Evolutionary conservation across 768 basidiomycete genomes (phyloP).

Genomic region (Erythrobasidium yunnanense): DNA sequence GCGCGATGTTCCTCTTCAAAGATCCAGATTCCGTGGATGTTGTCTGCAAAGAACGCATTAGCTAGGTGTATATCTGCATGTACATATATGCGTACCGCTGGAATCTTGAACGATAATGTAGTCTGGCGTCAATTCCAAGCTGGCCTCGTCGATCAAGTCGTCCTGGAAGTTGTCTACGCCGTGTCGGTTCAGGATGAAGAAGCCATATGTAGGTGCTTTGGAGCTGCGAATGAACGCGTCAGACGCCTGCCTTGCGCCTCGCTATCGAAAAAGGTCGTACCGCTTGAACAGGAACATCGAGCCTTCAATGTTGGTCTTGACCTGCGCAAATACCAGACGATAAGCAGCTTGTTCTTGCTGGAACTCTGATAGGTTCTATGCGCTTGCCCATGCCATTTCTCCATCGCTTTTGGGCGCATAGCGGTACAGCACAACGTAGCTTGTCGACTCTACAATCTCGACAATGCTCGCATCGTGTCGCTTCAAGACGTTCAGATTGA

Average conservation of each 20-base stretch:
- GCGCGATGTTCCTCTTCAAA: conserved; percentile 34
- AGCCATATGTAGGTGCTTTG: conserved; percentile 31
- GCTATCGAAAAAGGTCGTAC: conserved; percentile 5
- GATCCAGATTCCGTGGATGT: conserved; percentile 37
- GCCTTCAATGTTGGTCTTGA: conserved; percentile 36
- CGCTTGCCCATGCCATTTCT: conserved; percentile 22
- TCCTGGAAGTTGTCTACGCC: conserved; percentile 36
- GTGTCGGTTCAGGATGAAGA: conserved; percentile 36
- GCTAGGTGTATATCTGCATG: background rate
- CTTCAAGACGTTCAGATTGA: conserved; percentile 28
- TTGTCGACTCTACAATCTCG: conserved; percentile 24
- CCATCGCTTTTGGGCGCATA: conserved; percentile 19
- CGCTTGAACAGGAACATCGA: conserved; percentile 36
- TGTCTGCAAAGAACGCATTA: conserved; percentile 22
- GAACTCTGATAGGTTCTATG: background rate
- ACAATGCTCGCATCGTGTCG: conserved; percentile 27
- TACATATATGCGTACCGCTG: conserved; percentile 19
- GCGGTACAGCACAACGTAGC: conserved; percentile 28
- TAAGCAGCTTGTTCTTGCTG: background rate
- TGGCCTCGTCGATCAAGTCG: conserved; percentile 31
- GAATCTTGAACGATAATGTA: conserved; percentile 33
- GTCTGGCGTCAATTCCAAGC: conserved; percentile 31
- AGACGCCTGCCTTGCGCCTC: background rate
- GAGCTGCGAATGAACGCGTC: conserved; percentile 14
- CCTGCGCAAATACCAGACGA: conserved; percentile 22